Conservation (phyloP, 352 stramenopile genomes). For the Blastocystis hominis region DNA sequence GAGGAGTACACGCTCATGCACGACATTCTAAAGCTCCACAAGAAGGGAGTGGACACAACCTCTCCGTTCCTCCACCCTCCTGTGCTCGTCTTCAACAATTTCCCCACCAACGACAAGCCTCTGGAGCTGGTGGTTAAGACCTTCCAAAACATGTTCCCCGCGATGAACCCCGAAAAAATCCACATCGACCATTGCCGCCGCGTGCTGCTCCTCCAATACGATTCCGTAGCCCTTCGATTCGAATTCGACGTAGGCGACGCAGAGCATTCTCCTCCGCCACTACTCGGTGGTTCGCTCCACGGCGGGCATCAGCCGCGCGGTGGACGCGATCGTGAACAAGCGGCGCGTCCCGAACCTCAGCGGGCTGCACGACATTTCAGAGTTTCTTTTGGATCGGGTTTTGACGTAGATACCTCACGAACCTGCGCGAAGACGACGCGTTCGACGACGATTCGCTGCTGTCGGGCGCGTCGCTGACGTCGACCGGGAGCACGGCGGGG, state of each 20-base stretch:
- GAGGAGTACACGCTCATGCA: constrained; percentile 39
- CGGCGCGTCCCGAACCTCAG: constrained; percentile 70
- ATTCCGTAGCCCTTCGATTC: constrained; percentile 65
- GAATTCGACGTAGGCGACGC: not conserved
- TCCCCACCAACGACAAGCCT: constrained; percentile 72
- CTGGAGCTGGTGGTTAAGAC: constrained; percentile 88
- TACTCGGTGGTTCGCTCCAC: constrained; percentile 1
- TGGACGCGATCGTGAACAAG: constrained; percentile 45
- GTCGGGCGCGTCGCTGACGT: constrained; percentile 63
- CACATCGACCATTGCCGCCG: constrained; percentile 84
- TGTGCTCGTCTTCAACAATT: constrained; percentile 95
- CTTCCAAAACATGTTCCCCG: constrained; percentile 98
- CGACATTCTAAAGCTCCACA: constrained; percentile 37
- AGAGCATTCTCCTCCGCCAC: constrained; percentile 45
- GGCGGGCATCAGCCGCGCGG: not conserved
- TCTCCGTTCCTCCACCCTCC: constrained; percentile 78
- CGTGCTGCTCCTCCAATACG: constrained; percentile 91
- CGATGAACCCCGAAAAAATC: constrained; percentile 91
- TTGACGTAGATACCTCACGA: constrained; percentile 26
- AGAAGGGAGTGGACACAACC: constrained; percentile 68
- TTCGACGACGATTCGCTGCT: constrained; percentile 66
- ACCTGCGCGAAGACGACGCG: not conserved
- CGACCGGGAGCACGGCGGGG: not conserved
- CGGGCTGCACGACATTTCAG: constrained; percentile 86
- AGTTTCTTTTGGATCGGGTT: constrained; percentile 74